These are phyloP conservation scores for Plasmodium chabaudi DNA, from an alignment of 169 alveolate genomes.

Conservation along the genomic window DNA sequence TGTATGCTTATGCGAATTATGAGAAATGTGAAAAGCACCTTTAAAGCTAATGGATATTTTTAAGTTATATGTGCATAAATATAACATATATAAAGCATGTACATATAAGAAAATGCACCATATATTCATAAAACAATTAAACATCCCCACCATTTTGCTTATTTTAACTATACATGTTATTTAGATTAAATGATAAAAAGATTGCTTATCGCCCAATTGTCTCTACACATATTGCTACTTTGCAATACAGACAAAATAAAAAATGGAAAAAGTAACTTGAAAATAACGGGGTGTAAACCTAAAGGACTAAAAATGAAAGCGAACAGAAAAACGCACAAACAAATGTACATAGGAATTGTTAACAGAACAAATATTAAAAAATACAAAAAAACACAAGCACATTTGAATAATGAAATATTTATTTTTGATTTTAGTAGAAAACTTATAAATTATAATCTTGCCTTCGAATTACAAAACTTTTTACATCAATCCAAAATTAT, in stretches of 20 bases:
- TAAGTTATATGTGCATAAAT: too few species aligned
- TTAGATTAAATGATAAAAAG: conserved; percentile 32
- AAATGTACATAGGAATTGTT: neutral
- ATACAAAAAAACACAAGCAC: neutral
- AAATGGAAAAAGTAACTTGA: conserved; percentile 15
- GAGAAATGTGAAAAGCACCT: too few species aligned
- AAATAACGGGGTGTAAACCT: neutral
- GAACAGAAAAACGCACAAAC: conserved; percentile 1
- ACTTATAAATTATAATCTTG: conserved; percentile 51
- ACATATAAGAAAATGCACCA: too few species aligned
- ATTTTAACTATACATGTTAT: neutral
- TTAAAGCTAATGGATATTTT: too few species aligned
- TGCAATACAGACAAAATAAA: conserved; percentile 23
- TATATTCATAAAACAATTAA: neutral
- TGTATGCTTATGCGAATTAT: too few species aligned
- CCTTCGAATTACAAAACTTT: conserved; percentile 49
- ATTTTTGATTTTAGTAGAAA: conserved; percentile 64
- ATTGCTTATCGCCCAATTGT: conserved; percentile 16
- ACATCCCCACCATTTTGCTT: neutral
- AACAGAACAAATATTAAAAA: conserved; percentile 1
- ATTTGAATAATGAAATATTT: conserved; percentile 30
- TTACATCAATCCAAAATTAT: conserved; percentile 66
- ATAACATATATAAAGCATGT: too few species aligned
- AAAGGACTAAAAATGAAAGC: conserved; percentile 1
- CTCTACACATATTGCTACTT: conserved; percentile 16